A percentile compares a stretch with the other conserved stretches of the same genome.
Evolutionary conservation across 257 asterid species (phyloP).

Genomic region (Solanum chmielewskii): DNA sequence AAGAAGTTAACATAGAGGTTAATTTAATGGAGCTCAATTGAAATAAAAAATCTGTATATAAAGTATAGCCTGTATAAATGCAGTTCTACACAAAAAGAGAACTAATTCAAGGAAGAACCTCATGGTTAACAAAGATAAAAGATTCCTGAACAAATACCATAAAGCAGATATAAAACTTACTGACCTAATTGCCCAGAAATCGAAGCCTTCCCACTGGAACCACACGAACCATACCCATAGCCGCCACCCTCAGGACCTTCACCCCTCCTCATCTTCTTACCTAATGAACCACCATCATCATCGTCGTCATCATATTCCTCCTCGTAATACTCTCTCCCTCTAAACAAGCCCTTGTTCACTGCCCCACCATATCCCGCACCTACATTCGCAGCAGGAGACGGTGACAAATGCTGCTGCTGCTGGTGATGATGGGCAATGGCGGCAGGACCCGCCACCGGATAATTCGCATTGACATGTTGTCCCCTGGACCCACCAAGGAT

Average conservation of each 20-base stretch:
- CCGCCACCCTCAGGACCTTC: constrained; percentile 48
- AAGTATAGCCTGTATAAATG: not conserved
- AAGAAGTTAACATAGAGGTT: not conserved
- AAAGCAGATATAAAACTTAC: not conserved
- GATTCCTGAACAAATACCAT: not conserved
- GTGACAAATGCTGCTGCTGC: constrained; percentile 30
- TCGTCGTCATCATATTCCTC: constrained; percentile 59
- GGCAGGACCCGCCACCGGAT: constrained; percentile 3
- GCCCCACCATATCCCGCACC: constrained; percentile 5
- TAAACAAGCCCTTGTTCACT: constrained; percentile 47
- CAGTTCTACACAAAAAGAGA: not conserved
- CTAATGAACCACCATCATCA: constrained; percentile 37
- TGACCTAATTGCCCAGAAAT: not conserved
- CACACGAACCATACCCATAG: constrained; percentile 52
- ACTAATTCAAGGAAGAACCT: not conserved
- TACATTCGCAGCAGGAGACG: constrained; percentile 16
- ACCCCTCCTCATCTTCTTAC: constrained; percentile 40
- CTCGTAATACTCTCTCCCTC: constrained; percentile 60
- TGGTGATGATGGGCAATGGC: constrained; percentile 20
- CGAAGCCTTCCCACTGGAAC: constrained; percentile 43
- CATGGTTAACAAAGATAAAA: not conserved
- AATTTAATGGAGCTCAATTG: not conserved
- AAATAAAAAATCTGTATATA: not conserved
- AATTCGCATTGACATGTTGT: constrained; percentile 32
- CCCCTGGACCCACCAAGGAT: constrained; percentile 52